A percentile compares a stretch with the other conserved stretches of the same genome.
Conservation (phyloP, 192 early-diverging fungal species). For the Entomortierella chlamydospora region DNA sequence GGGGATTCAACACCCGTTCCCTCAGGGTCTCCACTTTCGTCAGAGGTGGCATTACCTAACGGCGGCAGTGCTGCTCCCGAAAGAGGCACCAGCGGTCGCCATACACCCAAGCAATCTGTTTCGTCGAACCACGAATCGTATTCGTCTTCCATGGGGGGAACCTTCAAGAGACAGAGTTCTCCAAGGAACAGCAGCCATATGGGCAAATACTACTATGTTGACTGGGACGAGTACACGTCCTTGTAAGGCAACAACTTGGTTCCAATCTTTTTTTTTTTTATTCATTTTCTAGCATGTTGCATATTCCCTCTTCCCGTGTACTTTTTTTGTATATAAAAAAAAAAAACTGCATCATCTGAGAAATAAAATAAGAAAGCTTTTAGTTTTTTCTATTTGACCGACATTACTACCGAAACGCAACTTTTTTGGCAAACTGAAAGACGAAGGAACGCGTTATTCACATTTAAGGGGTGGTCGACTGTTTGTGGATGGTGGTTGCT, state of each 20-base stretch:
- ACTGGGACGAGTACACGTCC: constrained; percentile 52
- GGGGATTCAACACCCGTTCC: constrained; percentile 11
- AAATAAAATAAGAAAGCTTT: too few species aligned
- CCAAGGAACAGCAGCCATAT: constrained; percentile 42
- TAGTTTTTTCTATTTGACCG: too few species aligned
- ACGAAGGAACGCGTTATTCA: too few species aligned
- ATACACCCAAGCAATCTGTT: constrained; percentile 14
- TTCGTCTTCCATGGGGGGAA: neutral
- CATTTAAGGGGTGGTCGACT: too few species aligned
- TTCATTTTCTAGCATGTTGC: neutral
- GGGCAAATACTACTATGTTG: constrained; percentile 53
- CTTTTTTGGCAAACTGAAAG: too few species aligned
- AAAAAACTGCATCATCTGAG: too few species aligned
- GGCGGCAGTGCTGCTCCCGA: too few species aligned
- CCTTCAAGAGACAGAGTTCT: constrained; percentile 29
- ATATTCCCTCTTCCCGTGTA: neutral
- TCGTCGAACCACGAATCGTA: constrained; percentile 20
- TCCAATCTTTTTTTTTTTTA: constrained; percentile 4
- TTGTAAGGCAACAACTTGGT: constrained; percentile 8
- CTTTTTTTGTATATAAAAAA: too few species aligned
- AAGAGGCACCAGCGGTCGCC: neutral
- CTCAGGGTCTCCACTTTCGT: constrained; percentile 28
- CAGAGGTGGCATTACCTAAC: constrained; percentile 24
- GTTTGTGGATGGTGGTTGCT: too few species aligned
- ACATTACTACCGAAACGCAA: too few species aligned